phyloP scores from a whole-genome alignment of 2,329 filamentous ascomycete genomes.

The Beauveria sp. region DNA sequence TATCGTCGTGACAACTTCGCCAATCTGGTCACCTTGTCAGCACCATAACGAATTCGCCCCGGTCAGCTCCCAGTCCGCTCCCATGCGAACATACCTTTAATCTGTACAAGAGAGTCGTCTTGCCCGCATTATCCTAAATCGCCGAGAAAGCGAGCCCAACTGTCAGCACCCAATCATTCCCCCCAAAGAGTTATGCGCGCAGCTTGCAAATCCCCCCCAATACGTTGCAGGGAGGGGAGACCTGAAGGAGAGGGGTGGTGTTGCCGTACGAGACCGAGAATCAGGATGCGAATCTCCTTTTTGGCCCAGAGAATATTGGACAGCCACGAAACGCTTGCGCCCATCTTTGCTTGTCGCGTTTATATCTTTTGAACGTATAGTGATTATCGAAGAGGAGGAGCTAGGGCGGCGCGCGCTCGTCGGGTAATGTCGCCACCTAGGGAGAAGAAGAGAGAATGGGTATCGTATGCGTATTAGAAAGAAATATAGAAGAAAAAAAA shows the following conservation, averaged over 20 bases:
- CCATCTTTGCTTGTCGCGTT: constrained; percentile 41
- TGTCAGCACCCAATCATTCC: constrained; percentile 1
- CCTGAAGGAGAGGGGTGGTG: neutral
- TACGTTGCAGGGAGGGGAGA: neutral
- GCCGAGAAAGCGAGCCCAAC: neutral
- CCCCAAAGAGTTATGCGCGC: neutral
- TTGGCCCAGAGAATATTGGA: constrained; percentile 76
- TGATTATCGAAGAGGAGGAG: neutral
- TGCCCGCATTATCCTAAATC: constrained; percentile 90
- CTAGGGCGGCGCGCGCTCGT: neutral
- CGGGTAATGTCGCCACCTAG: neutral
- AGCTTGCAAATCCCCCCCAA: neutral
- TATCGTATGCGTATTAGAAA: constrained; percentile 11
- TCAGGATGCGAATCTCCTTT: constrained; percentile 96
- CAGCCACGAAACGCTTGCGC: constrained; percentile 59
- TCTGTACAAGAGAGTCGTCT: constrained; percentile 93
- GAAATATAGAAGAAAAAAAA: neutral
- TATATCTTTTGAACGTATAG: neutral
- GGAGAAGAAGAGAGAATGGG: neutral
- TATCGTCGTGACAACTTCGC: constrained; percentile 97
- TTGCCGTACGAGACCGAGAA: constrained; percentile 73
- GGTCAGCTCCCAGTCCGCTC: too few relatives aligned
- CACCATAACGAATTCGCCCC: neutral
- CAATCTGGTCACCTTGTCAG: constrained; percentile 56
- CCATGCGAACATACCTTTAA: constrained; percentile 62